Evolutionary conservation across 2,329 filamentous ascomycete species (phyloP).

Genomic region (Penicillium thymicola): DNA sequence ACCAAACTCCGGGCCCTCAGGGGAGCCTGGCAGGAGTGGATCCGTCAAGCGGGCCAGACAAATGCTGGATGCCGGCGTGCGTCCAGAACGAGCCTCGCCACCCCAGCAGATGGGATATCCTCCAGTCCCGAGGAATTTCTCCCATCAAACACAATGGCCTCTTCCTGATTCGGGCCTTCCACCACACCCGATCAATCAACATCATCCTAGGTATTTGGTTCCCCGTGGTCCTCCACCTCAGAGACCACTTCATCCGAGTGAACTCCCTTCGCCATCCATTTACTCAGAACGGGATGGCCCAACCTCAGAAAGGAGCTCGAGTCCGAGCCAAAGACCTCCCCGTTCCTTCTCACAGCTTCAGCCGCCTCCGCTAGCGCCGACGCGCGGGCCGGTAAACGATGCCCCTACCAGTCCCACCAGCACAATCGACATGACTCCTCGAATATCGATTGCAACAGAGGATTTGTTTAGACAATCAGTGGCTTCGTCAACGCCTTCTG

Average conservation of each 20-base stretch:
- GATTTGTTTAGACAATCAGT: constrained; percentile 29
- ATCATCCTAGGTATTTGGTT: constrained; percentile 26
- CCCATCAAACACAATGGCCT: constrained; percentile 47
- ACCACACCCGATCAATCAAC: constrained; percentile 24
- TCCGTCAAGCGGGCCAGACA: constrained; percentile 38
- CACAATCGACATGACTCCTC: constrained; percentile 23
- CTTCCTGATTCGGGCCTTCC: constrained; percentile 33
- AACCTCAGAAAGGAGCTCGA: constrained; percentile 25
- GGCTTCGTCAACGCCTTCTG: constrained; percentile 28
- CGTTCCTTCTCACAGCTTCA: constrained; percentile 31
- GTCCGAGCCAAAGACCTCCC: constrained; percentile 20
- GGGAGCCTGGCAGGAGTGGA: constrained; percentile 24
- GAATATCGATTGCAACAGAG: constrained; percentile 29
- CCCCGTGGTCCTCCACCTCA: constrained; percentile 40
- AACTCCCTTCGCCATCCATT: constrained; percentile 37
- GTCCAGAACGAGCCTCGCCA: constrained; percentile 18
- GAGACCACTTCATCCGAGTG: constrained; percentile 41
- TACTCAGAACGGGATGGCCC: constrained; percentile 32
- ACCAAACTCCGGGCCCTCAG: constrained; percentile 11
- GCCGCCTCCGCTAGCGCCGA: constrained; percentile 15
- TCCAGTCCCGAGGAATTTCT: constrained; percentile 20
- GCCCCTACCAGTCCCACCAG: constrained; percentile 21
- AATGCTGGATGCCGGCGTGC: constrained; percentile 32
- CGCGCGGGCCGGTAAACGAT: constrained; percentile 17
- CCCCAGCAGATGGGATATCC: constrained; percentile 7